These are phyloP conservation scores for Clonostachys byssicola DNA, from an alignment of 2,329 filamentous ascomycete species.

Conservation along the genomic window DNA sequence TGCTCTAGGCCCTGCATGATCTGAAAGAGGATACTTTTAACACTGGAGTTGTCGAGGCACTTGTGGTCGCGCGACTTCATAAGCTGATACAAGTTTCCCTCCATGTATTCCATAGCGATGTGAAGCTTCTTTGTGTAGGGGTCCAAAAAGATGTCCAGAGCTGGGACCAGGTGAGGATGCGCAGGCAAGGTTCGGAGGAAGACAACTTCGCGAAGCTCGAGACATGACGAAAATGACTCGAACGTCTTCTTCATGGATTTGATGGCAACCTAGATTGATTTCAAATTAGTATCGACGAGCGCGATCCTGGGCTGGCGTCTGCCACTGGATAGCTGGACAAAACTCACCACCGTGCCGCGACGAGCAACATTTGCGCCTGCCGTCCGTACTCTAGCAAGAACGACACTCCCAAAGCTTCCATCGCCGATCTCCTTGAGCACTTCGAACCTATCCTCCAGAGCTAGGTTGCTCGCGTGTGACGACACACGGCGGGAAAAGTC, in stretches of 20 bases:
- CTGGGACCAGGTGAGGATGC: constrained; percentile 92
- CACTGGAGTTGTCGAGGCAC: constrained; percentile 79
- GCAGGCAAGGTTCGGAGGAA: constrained; percentile 85
- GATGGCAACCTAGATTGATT: constrained; percentile 73
- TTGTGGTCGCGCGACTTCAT: constrained; percentile 99
- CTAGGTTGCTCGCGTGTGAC: constrained; percentile 49
- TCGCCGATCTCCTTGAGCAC: constrained; percentile 97
- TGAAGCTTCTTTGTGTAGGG: constrained; percentile 94
- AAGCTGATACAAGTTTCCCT: constrained; percentile 95
- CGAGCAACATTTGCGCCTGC: constrained; percentile 86
- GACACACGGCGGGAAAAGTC: constrained; percentile 69
- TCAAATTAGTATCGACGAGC: constrained; percentile 1
- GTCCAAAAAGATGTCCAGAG: constrained; percentile 96
- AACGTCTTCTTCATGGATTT: constrained; percentile 99
- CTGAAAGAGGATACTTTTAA: constrained; percentile 97
- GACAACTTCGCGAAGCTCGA: constrained; percentile 94
- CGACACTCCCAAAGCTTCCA: constrained; percentile 96
- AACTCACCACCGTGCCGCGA: constrained; percentile 84
- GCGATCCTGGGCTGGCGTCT: too few relatives aligned
- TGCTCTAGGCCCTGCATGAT: constrained; percentile 95
- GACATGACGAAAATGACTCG: constrained; percentile 82
- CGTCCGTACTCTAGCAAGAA: constrained; percentile 83
- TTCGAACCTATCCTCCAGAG: constrained; percentile 92
- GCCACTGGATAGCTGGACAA: constrained; percentile 1
- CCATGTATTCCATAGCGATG: constrained; percentile 99